Base-by-base conservation (phyloP, 164 flowering plant species). In the Piper betle region DNA sequence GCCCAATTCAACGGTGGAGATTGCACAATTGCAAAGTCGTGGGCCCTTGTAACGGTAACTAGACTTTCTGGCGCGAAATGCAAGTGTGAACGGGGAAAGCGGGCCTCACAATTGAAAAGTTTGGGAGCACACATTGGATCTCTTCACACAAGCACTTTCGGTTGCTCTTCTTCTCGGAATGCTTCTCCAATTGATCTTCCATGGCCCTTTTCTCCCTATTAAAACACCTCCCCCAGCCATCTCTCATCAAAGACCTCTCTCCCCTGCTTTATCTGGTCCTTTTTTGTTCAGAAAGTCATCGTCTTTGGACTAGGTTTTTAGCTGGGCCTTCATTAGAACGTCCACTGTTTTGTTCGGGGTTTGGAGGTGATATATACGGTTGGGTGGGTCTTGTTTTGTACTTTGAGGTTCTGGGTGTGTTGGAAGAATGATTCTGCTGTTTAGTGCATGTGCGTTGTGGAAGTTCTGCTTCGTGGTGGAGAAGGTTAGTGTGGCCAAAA, bases 131-230 rank as follows among this genome's bases (percentile, higher is more conserved):
- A n/a, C n/a, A n/a, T n/a, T n/a, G n/a, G n/a, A n/a, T n/a, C n/a
- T n/a, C n/a, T n/a, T n/a, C n/a, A n/a, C n/a, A n/a, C n/a, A 86
- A 84, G 78, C 80, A 76, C 78, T 78, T 63, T 70, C 53, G 15
- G 57, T 69, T 88, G 83, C 84, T 87, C 91, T 87, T 88, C 33
- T 69, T 69, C 71, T 74, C 67, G 57, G 39, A 62, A 60, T 53
- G 53, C 57, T 50, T 39, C 39, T 42, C 39, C 64, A 33, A 25
- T 25, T 25, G 33, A 25, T 25, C 33, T 25, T 25, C 33, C 33
- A 25, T 25, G 33, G 33, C 33, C 33, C 33, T 25, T 25, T 25
- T 25, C 33, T 0, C 33, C 33, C 33, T 25, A 25, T 25, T n/a
- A 25, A 25, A 25, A 25, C 33, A 25, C 33, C 33, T 25, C 33